Percentiles rank a stretch among this genome's conserved stretches.
Conservation (phyloP, 2,329 filamentous ascomycete species). For the Colletotrichum sp. region DNA sequence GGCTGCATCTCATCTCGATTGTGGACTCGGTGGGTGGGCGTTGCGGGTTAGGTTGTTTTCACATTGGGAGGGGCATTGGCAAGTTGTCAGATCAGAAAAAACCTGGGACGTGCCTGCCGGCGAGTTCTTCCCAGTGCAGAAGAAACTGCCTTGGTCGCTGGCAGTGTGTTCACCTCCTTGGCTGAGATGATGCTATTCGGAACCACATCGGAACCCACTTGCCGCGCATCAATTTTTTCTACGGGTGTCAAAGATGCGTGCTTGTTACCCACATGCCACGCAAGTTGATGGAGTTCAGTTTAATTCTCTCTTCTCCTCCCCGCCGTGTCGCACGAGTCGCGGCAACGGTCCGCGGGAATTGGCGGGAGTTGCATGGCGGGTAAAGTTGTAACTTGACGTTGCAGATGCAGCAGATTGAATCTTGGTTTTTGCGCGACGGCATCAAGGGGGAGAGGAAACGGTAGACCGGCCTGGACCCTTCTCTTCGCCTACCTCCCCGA, state of each 20-base stretch:
- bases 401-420: not conserved
- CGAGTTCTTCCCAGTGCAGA: not conserved
- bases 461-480: not conserved
- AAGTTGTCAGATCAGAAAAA: not conserved
- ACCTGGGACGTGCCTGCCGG: not conserved
- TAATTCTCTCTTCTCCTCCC: not conserved
- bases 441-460: not conserved
- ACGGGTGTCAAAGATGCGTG: not conserved
- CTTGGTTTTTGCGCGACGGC: not conserved
- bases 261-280: not conserved
- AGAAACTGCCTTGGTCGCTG: not conserved
- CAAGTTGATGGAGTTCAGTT: not conserved
- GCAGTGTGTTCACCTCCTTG: not conserved
- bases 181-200: slow-evolving; percentile 18
- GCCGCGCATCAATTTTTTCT: not conserved
- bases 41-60: not conserved
- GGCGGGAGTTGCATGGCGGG: not conserved
- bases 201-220: slow-evolving; percentile 12
- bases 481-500: not conserved
- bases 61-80: not conserved
- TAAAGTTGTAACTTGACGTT: not conserved
- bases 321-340: not conserved
- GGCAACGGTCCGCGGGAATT: not conserved
- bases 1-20: not conserved
- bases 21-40: not conserved